A percentile compares a stretch with the other conserved stretches of the same genome.
phyloP scores from a whole-genome alignment of 257 asterid genomes.

The Plantago major region DNA sequence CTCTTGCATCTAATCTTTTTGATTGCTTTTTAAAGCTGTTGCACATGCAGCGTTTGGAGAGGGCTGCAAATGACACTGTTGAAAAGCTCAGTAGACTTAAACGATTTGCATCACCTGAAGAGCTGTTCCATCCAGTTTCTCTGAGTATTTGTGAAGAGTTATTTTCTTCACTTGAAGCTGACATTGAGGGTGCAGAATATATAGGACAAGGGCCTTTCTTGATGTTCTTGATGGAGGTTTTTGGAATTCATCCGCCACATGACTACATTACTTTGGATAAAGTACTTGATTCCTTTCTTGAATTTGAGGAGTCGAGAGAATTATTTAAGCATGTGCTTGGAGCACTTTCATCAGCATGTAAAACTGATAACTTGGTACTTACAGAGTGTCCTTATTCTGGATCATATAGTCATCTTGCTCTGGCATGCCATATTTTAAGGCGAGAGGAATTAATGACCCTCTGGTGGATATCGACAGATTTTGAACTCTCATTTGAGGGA shows the following conservation, averaged over 20 bases:
- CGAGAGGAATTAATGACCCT: conserved; percentile 76
- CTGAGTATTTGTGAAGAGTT: conserved; percentile 65
- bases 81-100: conserved; percentile 72
- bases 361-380: conserved; percentile 64
- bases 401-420: conserved; percentile 75
- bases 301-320: conserved; percentile 50
- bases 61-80: conserved; percentile 54
- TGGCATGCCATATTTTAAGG: conserved; percentile 78
- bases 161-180: conserved; percentile 43
- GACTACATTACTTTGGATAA: conserved; percentile 66
- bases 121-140: conserved; percentile 62
- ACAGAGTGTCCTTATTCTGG: conserved; percentile 91
- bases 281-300: conserved; percentile 70
- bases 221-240: conserved; percentile 67
- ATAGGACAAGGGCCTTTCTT: conserved; percentile 71
- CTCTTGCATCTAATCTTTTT: conserved; percentile 50
- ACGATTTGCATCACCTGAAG: conserved; percentile 74
- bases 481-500: conserved; percentile 78
- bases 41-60: conserved; percentile 51
- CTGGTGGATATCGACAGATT: conserved; percentile 83
- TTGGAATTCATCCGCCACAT: conserved; percentile 72
- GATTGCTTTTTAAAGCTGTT: conserved; percentile 72
- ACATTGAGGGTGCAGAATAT: conserved; percentile 51
- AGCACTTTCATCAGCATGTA: conserved; percentile 80
- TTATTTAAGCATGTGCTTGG: conserved; percentile 55